Percentiles rank a stretch among this genome's conserved stretches.
These are phyloP conservation scores for Salix brachista DNA, from an alignment of 345 rosid species.

Conservation along the genomic window DNA sequence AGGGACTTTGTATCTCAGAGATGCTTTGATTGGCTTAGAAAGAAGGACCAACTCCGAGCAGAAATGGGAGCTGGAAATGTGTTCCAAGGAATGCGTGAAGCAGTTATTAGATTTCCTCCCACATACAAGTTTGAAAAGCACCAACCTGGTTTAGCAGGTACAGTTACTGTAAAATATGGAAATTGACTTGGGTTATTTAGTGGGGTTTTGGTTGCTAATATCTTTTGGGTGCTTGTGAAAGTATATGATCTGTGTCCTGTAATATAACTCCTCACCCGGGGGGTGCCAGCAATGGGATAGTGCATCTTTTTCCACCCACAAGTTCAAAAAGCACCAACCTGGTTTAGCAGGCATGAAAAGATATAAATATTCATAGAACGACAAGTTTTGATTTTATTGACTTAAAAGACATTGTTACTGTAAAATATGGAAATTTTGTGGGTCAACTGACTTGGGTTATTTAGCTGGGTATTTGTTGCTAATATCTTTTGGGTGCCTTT, in stretches of 20 bases:
- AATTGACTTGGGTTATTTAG: background rate
- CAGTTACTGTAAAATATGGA: background rate
- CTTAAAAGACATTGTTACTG: background rate
- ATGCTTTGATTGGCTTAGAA: slow-evolving; percentile 97
- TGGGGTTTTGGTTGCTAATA: background rate
- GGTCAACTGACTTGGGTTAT: too few relatives aligned
- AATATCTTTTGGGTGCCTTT: background rate
- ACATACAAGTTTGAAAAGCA: slow-evolving; percentile 95
- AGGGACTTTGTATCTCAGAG: slow-evolving; percentile 96
- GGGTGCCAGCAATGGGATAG: too few relatives aligned
- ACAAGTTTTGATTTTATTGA: too few relatives aligned
- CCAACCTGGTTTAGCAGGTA: slow-evolving; percentile 93
- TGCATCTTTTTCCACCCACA: slow-evolving; percentile 25
- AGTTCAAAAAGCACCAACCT: slow-evolving; percentile 77
- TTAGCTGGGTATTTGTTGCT: too few relatives aligned
- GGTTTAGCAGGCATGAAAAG: slow-evolving; percentile 99
- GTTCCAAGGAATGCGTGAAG: slow-evolving; percentile 99
- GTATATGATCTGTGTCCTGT: background rate
- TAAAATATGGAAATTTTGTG: background rate
- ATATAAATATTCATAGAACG: too few relatives aligned
- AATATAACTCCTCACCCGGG: background rate
- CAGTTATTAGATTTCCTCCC: slow-evolving; percentile 85
- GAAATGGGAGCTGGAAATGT: slow-evolving; percentile 97
- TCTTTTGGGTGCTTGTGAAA: background rate
- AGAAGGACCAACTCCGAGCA: slow-evolving; percentile 87